phyloP scores from a whole-genome alignment of 106 monocot species.

The Dendrobium officinale region DNA sequence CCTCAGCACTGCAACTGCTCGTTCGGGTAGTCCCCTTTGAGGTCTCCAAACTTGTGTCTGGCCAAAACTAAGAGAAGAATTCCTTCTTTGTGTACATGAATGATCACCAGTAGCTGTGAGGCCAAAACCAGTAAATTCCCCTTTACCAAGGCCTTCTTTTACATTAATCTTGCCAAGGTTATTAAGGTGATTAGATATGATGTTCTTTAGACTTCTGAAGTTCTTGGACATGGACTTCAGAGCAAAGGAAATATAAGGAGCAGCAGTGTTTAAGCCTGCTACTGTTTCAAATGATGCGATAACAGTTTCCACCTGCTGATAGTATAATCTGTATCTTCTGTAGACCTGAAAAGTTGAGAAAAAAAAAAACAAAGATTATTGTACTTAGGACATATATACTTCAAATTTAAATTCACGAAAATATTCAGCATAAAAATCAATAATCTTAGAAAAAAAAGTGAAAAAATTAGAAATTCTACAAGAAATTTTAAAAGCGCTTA shows the following conservation, averaged over 20 bases:
- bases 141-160: constrained; percentile 25
- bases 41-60: constrained; percentile 77
- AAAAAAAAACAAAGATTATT: neutral
- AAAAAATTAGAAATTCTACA: neutral
- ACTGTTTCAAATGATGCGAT: constrained; percentile 77
- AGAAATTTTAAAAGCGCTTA: neutral
- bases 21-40: constrained; percentile 85
- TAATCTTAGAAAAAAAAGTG: neutral
- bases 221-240: constrained; percentile 59
- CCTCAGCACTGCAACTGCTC: constrained; percentile 74
- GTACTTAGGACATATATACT: neutral
- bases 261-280: constrained; percentile 65
- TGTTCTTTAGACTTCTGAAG: constrained; percentile 57
- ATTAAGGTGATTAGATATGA: constrained; percentile 51
- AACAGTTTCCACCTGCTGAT: constrained; percentile 68
- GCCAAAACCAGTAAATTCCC: constrained; percentile 25
- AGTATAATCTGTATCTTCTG: constrained; percentile 65
- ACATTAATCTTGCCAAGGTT: constrained; percentile 14
- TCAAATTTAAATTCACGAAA: no score
- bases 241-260: constrained; percentile 57
- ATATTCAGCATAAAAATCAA: neutral
- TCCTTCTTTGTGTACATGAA: neutral
- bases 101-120: constrained; percentile 3
- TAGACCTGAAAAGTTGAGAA: constrained; percentile 41
- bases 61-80: constrained; percentile 3